Percentiles rank a stretch among this genome's conserved stretches.
phyloP scores from a whole-genome alignment of 192 early-diverging fungal genomes.

The Jimgerdemannia flammicorona region DNA sequence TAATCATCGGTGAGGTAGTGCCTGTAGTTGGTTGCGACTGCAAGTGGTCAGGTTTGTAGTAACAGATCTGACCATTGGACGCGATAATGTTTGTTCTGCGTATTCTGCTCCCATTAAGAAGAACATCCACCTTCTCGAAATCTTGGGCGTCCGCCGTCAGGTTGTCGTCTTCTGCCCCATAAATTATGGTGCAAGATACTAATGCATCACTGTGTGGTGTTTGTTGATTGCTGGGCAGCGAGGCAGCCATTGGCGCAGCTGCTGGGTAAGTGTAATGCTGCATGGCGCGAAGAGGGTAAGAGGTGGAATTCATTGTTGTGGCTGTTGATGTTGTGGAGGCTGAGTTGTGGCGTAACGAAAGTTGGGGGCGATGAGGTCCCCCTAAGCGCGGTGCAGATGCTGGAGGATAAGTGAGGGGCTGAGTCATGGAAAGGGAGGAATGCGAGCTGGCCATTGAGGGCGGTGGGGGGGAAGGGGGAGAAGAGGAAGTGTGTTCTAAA shows the following conservation, averaged over 20 bases:
- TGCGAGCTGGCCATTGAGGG: too few relatives aligned
- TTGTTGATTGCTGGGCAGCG: not conserved
- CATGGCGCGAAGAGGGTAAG: not conserved
- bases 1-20: not conserved
- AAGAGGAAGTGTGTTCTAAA: too few relatives aligned
- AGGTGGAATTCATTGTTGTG: not conserved
- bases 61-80: not conserved
- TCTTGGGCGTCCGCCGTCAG: not conserved
- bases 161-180: not conserved
- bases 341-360: not conserved
- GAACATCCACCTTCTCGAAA: not conserved
- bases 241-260: not conserved
- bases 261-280: not conserved
- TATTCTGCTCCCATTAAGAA: not conserved
- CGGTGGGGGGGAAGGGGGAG: too few relatives aligned
- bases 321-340: not conserved
- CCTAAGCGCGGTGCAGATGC: not conserved
- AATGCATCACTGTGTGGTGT: not conserved
- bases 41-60: not conserved
- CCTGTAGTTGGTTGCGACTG: not conserved
- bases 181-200: not conserved
- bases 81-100: not conserved
- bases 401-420: not conserved
- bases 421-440: not conserved
- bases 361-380: not conserved